phyloP scores from a whole-genome alignment of 306 rosid species.

The Prunus padus region DNA sequence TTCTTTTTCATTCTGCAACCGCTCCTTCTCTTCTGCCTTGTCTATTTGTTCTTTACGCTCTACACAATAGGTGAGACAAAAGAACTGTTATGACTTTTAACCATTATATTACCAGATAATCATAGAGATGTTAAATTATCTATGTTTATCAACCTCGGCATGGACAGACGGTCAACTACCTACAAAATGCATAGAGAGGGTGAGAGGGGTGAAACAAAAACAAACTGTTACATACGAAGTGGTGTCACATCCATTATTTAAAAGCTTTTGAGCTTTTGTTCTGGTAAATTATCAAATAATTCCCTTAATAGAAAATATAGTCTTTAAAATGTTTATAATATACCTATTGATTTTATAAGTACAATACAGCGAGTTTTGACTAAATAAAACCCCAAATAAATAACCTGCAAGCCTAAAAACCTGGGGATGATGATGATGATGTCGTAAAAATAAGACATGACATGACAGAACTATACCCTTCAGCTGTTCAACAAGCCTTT shows the following conservation, averaged over 20 bases:
- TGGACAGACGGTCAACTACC: neutral
- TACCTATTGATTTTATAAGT: neutral
- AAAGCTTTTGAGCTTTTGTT: neutral
- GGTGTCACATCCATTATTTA: neutral
- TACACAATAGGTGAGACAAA: slow-evolving; percentile 33
- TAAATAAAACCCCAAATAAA: neutral
- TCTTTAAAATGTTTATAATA: too few species aligned
- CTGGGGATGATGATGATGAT: neutral
- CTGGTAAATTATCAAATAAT: neutral
- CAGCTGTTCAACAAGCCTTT: slow-evolving; percentile 75
- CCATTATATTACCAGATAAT: neutral
- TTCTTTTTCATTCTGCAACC: slow-evolving; percentile 55
- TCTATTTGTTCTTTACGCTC: slow-evolving; percentile 95
- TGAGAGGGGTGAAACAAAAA: neutral
- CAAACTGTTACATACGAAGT: neutral
- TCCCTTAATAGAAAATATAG: neutral
- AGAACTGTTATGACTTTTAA: slow-evolving; percentile 5
- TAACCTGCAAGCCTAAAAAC: neutral
- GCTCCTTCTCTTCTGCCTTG: slow-evolving; percentile 89
- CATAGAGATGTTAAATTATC: neutral
- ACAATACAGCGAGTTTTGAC: neutral
- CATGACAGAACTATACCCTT: slow-evolving; percentile 49
- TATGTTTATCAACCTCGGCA: neutral
- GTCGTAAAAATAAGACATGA: neutral
- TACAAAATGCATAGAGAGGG: neutral